Base-by-base conservation (phyloP, 1,284 basidiomycete species). In the Cryptococcus sp. region DNA sequence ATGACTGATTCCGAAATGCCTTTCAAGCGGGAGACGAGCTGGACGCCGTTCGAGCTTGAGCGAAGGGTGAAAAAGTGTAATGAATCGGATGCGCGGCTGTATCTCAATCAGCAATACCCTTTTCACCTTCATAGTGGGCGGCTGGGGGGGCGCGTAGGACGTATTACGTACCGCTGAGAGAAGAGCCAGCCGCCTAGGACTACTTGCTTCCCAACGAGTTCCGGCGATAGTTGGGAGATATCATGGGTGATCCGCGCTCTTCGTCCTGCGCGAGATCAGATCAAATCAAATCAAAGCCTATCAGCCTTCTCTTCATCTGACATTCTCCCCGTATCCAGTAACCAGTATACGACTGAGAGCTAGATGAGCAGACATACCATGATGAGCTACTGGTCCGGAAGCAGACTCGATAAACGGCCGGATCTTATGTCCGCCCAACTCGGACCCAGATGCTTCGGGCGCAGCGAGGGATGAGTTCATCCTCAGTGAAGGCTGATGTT, bases 151-250 rank as follows among this genome's bases (percentile, higher is more conserved):
- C 56, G 39, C 15, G 39, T 70, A 64, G 68, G 42, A n/a, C 66
- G 71, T 40, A 10, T 8, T 2, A 35, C 31, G 31, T 61, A 70
- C 61, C 76, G 57, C 51, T 70, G 67, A 11, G 70, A 66, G 47
- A 64, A 67, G 27, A 75, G 71, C 87, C 88, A 91, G 42, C 91
- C 91, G 19, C 88, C 82, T 49, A 94, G 80, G 62, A 87, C 81
- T 64, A 93, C 88, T 55, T 74, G 74, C 39, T 80, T 70, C 60
- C 86, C 88, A 53, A 80, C 83, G 72, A 88, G 81, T 22, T 71
- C 68, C 48, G 82, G 70, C 61, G 82, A 80, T 59, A 93, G 82
- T 16, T 85, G 79, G 46, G 84, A 85, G 71, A 88, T 89, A 44
- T 76, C 78, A 72, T 92, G 89, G 5, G 88, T 88, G 25, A 67